These are phyloP conservation scores for Bipolaris victoriae DNA, from an alignment of 2,329 filamentous ascomycete species.

Conservation along the genomic window DNA sequence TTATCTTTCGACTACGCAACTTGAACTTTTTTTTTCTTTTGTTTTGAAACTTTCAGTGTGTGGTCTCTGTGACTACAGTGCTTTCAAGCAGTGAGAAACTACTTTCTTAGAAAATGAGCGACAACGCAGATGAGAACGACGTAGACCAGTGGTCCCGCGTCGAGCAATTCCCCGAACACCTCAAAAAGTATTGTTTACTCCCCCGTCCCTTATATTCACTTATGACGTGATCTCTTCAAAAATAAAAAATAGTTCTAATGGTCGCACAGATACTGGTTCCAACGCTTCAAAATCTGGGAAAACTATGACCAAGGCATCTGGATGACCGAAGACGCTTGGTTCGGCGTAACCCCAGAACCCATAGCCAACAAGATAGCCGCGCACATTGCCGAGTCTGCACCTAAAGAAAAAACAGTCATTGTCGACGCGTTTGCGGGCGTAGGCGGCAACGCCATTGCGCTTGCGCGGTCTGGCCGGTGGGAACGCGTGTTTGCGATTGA, in stretches of 20 bases:
- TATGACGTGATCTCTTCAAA: too few species aligned
- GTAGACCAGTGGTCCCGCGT: slow-evolving; percentile 72
- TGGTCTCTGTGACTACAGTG: too few species aligned
- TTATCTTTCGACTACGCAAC: not conserved
- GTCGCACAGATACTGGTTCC: slow-evolving; percentile 81
- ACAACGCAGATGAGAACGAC: slow-evolving; percentile 47
- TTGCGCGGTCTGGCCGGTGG: slow-evolving; percentile 81
- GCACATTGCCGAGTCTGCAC: slow-evolving; percentile 67
- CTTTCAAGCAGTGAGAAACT: not conserved
- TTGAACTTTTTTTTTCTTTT: not conserved
- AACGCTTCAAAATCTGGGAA: slow-evolving; percentile 86
- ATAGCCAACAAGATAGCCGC: slow-evolving; percentile 71
- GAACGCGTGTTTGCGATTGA: slow-evolving; percentile 87
- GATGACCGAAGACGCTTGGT: slow-evolving; percentile 95
- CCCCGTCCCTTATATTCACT: too few species aligned
- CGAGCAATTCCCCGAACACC: slow-evolving; percentile 77
- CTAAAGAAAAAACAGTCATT: slow-evolving; percentile 66
- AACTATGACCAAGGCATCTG: slow-evolving; percentile 85
- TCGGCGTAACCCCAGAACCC: slow-evolving; percentile 92
- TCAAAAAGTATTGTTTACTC: slow-evolving; percentile 71
- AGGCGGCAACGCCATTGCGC: slow-evolving; percentile 94
- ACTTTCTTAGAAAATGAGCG: slow-evolving; percentile 19
- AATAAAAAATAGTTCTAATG: not conserved
- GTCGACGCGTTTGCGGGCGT: slow-evolving; percentile 91
- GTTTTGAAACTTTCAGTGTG: too few species aligned